Evolutionary conservation across 441 rosid species (phyloP), one percentile per base, ranked within the genome.

Genomic region (Erysimum pusillum): DNA sequence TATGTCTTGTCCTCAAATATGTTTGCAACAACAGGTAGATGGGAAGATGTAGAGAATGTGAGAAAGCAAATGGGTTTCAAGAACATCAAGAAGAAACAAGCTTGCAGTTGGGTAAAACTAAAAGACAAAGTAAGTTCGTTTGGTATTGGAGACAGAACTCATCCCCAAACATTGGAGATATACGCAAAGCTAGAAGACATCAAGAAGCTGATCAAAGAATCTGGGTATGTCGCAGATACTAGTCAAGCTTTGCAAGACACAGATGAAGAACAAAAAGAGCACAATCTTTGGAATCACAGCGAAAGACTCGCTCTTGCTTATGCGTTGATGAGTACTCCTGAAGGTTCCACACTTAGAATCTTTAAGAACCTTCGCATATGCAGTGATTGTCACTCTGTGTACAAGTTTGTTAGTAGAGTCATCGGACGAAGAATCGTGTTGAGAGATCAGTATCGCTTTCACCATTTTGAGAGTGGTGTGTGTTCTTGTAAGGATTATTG

Each of bases 31-130:
- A 84, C 87, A 2, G 93, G 97, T 39, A 89, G 84, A 81, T 92
- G 98, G 98, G 91, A 82, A 3, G 91, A 85, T 34, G 87, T 83
- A 25, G 96, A 91, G 87, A 80, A 69, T 54, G 78, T 94, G 44
- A 84, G 98, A 80, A 84, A 79, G 45, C 85, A 84, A 84, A 92
- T 94, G 98, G 94, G 82, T 69, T 85, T 85, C 44, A 83, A 80
- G 66, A 90, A 83, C 63, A 80, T 94, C 75, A 88, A 79, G 82
- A 94, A 92, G 88, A 82, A 88, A 80, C 97, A 91, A 14, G 98
- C 97, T 4, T 87, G 91, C 87, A 94, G 98, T 70, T 93, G 97
- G 97, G 97, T 93, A 41, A 93, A 93, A 86, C 79, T 81, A 75
- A 90, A 87, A 78, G 81, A 89, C 71, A 75, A 67, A 70, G 82